phyloP scores from a whole-genome alignment of 306 rosid species.

The Medicago arabica region DNA sequence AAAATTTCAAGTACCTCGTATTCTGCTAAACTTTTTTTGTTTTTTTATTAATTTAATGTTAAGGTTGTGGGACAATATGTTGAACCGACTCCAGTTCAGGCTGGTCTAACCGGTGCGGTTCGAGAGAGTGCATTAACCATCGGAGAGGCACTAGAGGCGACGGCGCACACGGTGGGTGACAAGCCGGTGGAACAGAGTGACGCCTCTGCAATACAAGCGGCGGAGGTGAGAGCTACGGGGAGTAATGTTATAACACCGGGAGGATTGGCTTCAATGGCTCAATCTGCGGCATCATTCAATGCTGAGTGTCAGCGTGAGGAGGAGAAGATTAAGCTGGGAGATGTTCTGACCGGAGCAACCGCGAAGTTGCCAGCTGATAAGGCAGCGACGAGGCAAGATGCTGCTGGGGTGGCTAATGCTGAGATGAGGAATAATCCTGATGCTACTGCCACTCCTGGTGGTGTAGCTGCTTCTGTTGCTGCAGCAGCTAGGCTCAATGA shows the following conservation, averaged over 20 bases:
- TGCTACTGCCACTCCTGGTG: conserved; percentile 53
- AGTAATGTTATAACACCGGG: conserved; percentile 52
- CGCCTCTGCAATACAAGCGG: conserved; percentile 75
- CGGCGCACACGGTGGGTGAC: conserved; percentile 52
- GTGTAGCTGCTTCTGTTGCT: conserved; percentile 70
- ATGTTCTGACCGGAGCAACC: conserved; percentile 59
- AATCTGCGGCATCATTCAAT: conserved; percentile 65
- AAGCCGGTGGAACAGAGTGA: conserved; percentile 68
- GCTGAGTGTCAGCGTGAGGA: conserved; percentile 38
- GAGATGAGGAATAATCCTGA: conserved; percentile 67
- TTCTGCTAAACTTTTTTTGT: neutral
- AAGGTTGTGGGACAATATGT: conserved; percentile 68
- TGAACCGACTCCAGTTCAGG: conserved; percentile 47
- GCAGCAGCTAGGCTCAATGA: conserved; percentile 77
- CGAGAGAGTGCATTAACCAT: conserved; percentile 55
- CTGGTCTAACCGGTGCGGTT: neutral
- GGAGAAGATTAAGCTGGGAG: conserved; percentile 64
- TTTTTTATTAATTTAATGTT: neutral
- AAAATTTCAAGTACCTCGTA: too few species aligned
- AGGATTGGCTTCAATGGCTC: conserved; percentile 66
- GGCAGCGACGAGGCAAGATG: conserved; percentile 61
- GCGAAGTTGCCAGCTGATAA: conserved; percentile 59
- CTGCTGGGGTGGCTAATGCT: conserved; percentile 63
- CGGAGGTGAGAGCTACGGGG: conserved; percentile 71
- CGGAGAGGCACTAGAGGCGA: conserved; percentile 85